Conservation (phyloP, 1,139 yeast genomes). For the Blastobotrys proliferans region DNA sequence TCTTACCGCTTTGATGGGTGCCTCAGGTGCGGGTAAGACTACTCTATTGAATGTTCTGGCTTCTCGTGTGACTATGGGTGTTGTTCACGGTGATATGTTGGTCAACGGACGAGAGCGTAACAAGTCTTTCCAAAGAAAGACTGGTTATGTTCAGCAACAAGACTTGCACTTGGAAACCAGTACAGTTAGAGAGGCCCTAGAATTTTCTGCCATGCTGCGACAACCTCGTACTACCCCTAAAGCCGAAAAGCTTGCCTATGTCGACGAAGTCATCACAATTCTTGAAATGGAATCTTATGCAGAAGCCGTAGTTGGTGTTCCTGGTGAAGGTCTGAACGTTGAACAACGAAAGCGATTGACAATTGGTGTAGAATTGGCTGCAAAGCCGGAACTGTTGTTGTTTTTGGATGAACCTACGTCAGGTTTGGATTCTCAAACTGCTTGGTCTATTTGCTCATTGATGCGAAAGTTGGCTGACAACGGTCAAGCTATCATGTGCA, state of each 20-base stretch:
- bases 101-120: conserved; percentile 53
- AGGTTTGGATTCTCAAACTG: conserved; percentile 88
- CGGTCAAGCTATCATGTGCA: conserved; percentile 80
- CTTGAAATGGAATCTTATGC: conserved; percentile 56
- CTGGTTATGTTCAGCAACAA: conserved; percentile 63
- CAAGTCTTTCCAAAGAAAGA: conserved; percentile 51
- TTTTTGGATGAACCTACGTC: conserved; percentile 93
- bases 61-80: conserved; percentile 54
- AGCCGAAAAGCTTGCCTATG: conserved; percentile 49
- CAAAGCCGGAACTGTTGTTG: conserved; percentile 74
- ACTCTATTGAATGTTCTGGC: conserved; percentile 55
- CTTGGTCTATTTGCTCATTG: conserved; percentile 78
- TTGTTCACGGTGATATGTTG: conserved; percentile 56
- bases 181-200: conserved; percentile 58
- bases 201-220: conserved; percentile 56
- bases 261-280: conserved; percentile 50
- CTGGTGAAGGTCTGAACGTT: conserved; percentile 71
- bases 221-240: conserved; percentile 46
- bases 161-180: conserved; percentile 54
- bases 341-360: conserved; percentile 84
- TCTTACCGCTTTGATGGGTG: conserved; percentile 60
- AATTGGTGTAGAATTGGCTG: conserved; percentile 83
- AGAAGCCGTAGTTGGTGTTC: conserved; percentile 60
- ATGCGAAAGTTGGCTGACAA: conserved; percentile 70
- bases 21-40: conserved; percentile 65